Evolutionary conservation across 2,329 filamentous ascomycete genomes (phyloP).

Genomic region (Parastagonospora avenae): DNA sequence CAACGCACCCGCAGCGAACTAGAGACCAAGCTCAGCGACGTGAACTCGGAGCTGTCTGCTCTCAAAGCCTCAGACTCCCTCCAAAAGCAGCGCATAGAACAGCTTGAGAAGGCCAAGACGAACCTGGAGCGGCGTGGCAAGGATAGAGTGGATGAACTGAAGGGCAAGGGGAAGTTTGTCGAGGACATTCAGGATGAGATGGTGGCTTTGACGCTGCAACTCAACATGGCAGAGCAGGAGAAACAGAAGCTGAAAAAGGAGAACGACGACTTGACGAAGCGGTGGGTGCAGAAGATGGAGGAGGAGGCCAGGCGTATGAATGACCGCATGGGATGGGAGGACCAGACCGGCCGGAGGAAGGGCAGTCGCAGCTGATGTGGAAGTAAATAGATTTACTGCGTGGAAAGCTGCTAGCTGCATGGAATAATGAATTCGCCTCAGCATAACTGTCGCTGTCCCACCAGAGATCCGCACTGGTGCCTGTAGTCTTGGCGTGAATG

Average conservation of each 20-base stretch:
- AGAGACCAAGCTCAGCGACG: slow-evolving; percentile 65
- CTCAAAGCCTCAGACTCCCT: slow-evolving; percentile 64
- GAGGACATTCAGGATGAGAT: slow-evolving; percentile 93
- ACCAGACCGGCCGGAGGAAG: slow-evolving; percentile 22
- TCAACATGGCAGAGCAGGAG: slow-evolving; percentile 83
- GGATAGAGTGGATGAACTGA: slow-evolving; percentile 84
- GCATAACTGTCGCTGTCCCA: no score
- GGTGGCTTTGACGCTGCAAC: slow-evolving; percentile 81
- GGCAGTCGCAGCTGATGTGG: slow-evolving; percentile 3
- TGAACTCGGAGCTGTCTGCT: slow-evolving; percentile 67
- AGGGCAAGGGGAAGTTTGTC: slow-evolving; percentile 80
- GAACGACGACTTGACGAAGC: slow-evolving; percentile 85
- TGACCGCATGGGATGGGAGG: slow-evolving; percentile 34
- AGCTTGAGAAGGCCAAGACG: slow-evolving; percentile 67
- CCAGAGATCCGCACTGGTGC: slow-evolving; percentile 18
- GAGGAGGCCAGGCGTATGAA: slow-evolving; percentile 91
- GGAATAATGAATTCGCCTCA: no score
- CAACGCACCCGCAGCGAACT: slow-evolving; percentile 74
- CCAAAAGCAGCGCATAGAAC: slow-evolving; percentile 66
- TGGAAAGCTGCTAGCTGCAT: background rate
- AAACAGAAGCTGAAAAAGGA: slow-evolving; percentile 75
- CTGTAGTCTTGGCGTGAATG: slow-evolving; percentile 31
- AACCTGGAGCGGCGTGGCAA: slow-evolving; percentile 69
- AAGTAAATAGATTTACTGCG: background rate
- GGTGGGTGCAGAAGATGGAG: slow-evolving; percentile 89